Base-by-base conservation (phyloP, 129 eudicot genomes). In the Artemisia tridentata region DNA sequence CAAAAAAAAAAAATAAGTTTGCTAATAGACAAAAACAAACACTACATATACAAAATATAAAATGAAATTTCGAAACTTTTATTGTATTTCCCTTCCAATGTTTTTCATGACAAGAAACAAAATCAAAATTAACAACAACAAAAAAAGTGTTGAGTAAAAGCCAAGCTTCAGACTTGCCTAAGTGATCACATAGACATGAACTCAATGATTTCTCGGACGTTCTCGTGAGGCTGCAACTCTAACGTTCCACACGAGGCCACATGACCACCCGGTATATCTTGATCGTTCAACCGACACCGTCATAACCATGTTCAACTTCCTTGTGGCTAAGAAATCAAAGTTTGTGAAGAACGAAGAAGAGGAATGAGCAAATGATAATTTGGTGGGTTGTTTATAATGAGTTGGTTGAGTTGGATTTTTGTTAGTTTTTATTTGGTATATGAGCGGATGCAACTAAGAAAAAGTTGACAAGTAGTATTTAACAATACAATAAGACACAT, bases 81-180 rank as follows among this genome's bases (percentile, higher is more conserved):
- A 71, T 78, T 71, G 41, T 69, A 63, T 62, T 63, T n/a, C 70
- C 76, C 70, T 49, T 59, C 65, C 65, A 34, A 11, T 68, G 13
- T 57, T 63, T 63, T 77, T 64, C 61, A 52, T 63, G 54, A 55
- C 72, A 63, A 15, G 45, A 70, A 71, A 65, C 77, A 71, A 78
- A 78, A 71, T 43, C 17, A 15, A 71, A 78, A 77, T 51, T 63
- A 34, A 34, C 49, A 10, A 50, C 18, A 18, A 21, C 53, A 55
- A 27, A 69, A 58, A 68, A 21, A 54, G 72, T 63, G 68, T 70
- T 41, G 62, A 77, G 68, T 75, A 76, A 77, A 53, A 78, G 81
- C 81, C 81, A 78, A 78, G 81, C 72, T 71, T 78, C 77, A 78
- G 77, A 78, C 81, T 78, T 78, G 81, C 81, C 81, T 78, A 78